phyloP scores from a whole-genome alignment of 164 flowering plant species.

The Magnolia changhungtana region DNA sequence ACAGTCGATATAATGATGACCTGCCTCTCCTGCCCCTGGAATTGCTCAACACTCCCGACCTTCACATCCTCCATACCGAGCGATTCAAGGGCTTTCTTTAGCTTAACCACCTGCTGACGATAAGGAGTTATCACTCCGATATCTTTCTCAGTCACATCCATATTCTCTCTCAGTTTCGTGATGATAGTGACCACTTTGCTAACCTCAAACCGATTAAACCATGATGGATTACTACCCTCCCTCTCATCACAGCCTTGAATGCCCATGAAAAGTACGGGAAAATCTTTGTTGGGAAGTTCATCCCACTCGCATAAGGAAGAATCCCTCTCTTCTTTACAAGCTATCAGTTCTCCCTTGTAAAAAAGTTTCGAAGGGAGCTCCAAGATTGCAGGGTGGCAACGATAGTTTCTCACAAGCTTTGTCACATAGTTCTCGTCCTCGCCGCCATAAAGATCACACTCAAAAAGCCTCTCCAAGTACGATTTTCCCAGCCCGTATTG shows the following conservation, averaged over 20 bases:
- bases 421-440: slow-evolving; percentile 61
- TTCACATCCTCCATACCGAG: slow-evolving; percentile 46
- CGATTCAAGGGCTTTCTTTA: slow-evolving; percentile 60
- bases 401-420: slow-evolving; percentile 72
- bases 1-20: slow-evolving; percentile 91
- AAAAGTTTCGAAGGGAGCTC: slow-evolving; percentile 76
- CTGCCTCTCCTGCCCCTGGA: slow-evolving; percentile 87
- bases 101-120: slow-evolving; percentile 77
- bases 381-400: slow-evolving; percentile 74
- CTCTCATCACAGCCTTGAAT: slow-evolving; percentile 95
- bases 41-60: slow-evolving; percentile 97
- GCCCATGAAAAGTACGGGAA: slow-evolving; percentile 77
- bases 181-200: slow-evolving; percentile 82
- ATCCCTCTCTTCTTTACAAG: slow-evolving; percentile 51
- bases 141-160: slow-evolving; percentile 42
- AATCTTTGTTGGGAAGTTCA: slow-evolving; percentile 58
- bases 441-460: slow-evolving; percentile 37
- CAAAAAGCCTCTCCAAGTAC: slow-evolving; percentile 75
- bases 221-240: slow-evolving; percentile 93
- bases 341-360: slow-evolving; percentile 68
- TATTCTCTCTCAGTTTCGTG: slow-evolving; percentile 30
- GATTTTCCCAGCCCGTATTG: slow-evolving; percentile 71
- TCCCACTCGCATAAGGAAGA: slow-evolving; percentile 20
- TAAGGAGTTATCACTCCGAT: slow-evolving; percentile 96
- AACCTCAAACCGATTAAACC: slow-evolving; percentile 92